Base-by-base conservation (phyloP, 768 basidiomycete genomes). In the Termitomyces heimii region DNA sequence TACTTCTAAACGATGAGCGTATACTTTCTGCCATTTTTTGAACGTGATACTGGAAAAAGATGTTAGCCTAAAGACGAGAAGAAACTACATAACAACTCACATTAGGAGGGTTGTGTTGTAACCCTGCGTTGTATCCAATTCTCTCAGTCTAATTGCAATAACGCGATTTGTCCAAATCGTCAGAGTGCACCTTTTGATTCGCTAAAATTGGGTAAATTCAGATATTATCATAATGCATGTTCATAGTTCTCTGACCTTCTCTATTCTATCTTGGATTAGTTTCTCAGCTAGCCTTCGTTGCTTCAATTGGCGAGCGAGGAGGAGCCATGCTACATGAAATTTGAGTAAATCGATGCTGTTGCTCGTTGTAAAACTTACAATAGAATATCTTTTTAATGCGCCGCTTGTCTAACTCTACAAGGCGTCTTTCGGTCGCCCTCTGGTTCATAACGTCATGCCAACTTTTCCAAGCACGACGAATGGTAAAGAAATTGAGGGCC, bases 71-170 rank as follows among this genome's bases (percentile, higher is more conserved):
- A 39, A 42, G 35, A 53, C 16, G 20, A 51, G 29, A 24, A 13
- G 13, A 29, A 22, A 16, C 2, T 24, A 22, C n/a, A 39, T n/a
- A n/a, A n/a, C 4, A 2, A 59, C 71, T 54, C 55, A 78, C 79
- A 55, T 66, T 62, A 71, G 65, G 28, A 74, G 43, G 42, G 63
- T 66, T 37, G 61, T 14, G 43, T 74, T 67, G 45, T 71, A 71
- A 54, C 73, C 76, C 57, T 86, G 83, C 8, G 71, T 70, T 20
- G 82, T 77, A 46, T 88, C 82, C n/a, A 89, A 66, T 67, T 91
- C 89, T 31, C 84, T 81, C 52, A 84, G 76, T 66, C 92, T 93
- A 49, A 89, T 68, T 48, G 83, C 83, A 56, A 92, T 86, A 8
- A 90, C 84, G 5, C 82, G 80, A 61, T 84, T 83, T 9, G 83